Evolutionary conservation across 2,329 filamentous ascomycete species (phyloP), one percentile per base, ranked within the genome.

Genomic region (Phialocephala subalpina): DNA sequence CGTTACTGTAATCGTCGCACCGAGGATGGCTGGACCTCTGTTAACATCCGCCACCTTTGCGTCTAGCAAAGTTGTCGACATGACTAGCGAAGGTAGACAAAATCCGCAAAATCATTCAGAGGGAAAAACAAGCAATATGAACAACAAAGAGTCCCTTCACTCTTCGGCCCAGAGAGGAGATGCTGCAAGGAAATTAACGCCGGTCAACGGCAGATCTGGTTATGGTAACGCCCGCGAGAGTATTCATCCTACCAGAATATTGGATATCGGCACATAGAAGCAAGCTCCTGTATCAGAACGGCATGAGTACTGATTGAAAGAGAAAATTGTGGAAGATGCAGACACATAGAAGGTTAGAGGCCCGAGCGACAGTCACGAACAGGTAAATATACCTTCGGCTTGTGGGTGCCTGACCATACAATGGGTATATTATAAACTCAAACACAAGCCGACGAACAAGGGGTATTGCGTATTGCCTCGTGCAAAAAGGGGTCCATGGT

Each of bases 11-110:
- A 52, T 52, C 12, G 47, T 52, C 11, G 47, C 47, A 9, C 47
- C 47, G 4, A 52, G 25, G 20, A 52, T 52, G 5, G 47, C 47
- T 52, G 47, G 47, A 6, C 47, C 47, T 58, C 36, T 20, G 9
- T 38, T 42, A 11, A 18, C n/a, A 18, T 58, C 35, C 4, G 27
- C 20, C n/a, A 42, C 35, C 5, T 22, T 16, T 25, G 33, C 33
- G 16, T 9, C 56, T 40, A 35, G 56, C 20, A 58, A 27, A 27
- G 36, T 27, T 25, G 33, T 58, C 18, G 56, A 52, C 38, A 42
- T 42, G 38, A 42, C 38, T 5, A 14, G 18, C 38, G 38, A 42
- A n/a, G 38, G 38, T 42, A 12, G 38, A 12, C 38, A 42, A 42
- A n/a, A 42, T 42, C 38, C 38, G 12, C 38, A 6, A 4, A 42